Percentiles rank a stretch among this genome's conserved stretches.
Conservation (phyloP, 257 asterid genomes). For the Echites panduratus region DNA sequence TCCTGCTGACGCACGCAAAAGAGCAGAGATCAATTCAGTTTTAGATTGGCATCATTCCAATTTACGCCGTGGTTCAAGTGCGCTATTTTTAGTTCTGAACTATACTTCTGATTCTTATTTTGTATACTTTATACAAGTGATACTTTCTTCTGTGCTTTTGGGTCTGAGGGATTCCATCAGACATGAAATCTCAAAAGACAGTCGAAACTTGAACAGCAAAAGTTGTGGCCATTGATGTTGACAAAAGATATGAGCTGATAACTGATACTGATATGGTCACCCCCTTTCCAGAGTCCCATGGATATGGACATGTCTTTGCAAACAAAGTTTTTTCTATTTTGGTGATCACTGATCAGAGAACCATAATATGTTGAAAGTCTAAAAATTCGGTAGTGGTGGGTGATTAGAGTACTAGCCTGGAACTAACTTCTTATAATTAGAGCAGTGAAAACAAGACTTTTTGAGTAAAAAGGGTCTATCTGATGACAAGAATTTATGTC, state of each 20-base stretch:
- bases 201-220: not conserved
- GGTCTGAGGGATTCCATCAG: not conserved
- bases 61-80: slow-evolving; percentile 78
- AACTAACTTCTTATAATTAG: too few species aligned
- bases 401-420: not conserved
- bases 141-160: not conserved
- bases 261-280: not conserved
- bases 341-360: not conserved
- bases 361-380: not conserved
- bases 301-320: not conserved
- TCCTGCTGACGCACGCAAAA: slow-evolving; percentile 65
- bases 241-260: not conserved
- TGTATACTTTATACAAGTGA: not conserved
- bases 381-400: not conserved
- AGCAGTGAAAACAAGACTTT: too few species aligned
- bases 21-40: slow-evolving; percentile 79
- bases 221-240: not conserved
- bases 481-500: not conserved
- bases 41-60: slow-evolving; percentile 93
- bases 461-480: too few species aligned
- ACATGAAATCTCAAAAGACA: not conserved
- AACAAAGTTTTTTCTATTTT: too few species aligned
- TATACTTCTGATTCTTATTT: not conserved
- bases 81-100: not conserved
- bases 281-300: not conserved